Evolutionary conservation across 1,284 basidiomycete genomes (phyloP).

Genomic region (Athelia sp.): DNA sequence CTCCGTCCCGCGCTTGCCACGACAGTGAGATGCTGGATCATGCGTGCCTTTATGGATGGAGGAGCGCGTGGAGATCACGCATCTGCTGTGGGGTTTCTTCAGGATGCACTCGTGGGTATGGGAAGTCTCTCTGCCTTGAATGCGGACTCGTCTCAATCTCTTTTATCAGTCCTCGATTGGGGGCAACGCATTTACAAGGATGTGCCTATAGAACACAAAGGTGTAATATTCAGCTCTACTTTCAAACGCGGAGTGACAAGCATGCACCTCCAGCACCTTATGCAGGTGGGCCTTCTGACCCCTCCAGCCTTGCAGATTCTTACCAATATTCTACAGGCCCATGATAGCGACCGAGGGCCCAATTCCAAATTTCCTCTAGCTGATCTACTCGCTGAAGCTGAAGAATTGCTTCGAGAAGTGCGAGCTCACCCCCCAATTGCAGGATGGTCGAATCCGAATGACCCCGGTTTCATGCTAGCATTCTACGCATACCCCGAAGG

Average conservation of each 20-base stretch:
- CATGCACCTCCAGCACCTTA: slow-evolving; percentile 19
- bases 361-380: slow-evolving; percentile 17
- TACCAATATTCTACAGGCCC: slow-evolving; percentile 7
- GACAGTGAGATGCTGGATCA: slow-evolving; percentile 28
- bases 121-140: too few relatives aligned
- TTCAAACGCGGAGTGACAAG: slow-evolving; percentile 23
- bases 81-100: slow-evolving; percentile 14
- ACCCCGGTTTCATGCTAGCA: slow-evolving; percentile 23
- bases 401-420: slow-evolving; percentile 22
- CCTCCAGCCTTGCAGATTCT: background rate
- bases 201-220: slow-evolving; percentile 17
- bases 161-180: slow-evolving; percentile 15
- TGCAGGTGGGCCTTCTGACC: slow-evolving; percentile 21
- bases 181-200: slow-evolving; percentile 20
- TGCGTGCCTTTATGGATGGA: slow-evolving; percentile 16
- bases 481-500: slow-evolving; percentile 32
- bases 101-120: slow-evolving; percentile 9
- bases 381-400: slow-evolving; percentile 21
- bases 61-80: slow-evolving; percentile 6
- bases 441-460: slow-evolving; percentile 7
- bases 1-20: slow-evolving; percentile 23
- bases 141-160: too few relatives aligned
- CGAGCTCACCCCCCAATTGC: slow-evolving; percentile 9
- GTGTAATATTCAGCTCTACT: slow-evolving; percentile 20
- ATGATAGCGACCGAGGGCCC: slow-evolving; percentile 4